Evolutionary conservation across 768 basidiomycete species (phyloP).

Genomic region (Pisolithus orientalis): DNA sequence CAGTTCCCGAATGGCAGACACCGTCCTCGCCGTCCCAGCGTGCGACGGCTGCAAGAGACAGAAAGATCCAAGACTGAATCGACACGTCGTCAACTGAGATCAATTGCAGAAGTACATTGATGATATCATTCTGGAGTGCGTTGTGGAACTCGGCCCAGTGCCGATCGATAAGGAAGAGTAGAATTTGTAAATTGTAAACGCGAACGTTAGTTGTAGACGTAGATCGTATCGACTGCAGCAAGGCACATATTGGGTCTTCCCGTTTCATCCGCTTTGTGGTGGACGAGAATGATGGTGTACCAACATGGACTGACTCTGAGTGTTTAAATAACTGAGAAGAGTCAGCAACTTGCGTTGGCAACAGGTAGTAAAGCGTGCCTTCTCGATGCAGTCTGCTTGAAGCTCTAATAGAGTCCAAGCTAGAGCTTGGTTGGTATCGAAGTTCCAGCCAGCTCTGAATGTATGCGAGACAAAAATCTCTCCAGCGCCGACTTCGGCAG

Average conservation of each 20-base stretch:
- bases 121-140: slow-evolving; percentile 50
- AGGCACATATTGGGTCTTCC: slow-evolving; percentile 52
- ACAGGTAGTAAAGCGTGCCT: slow-evolving; percentile 35
- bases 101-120: slow-evolving; percentile 50
- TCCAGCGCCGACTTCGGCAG: slow-evolving; percentile 14
- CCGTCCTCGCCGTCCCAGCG: slow-evolving; percentile 33
- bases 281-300: slow-evolving; percentile 26
- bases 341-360: slow-evolving; percentile 2
- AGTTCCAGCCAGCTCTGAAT: slow-evolving; percentile 69
- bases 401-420: slow-evolving; percentile 77
- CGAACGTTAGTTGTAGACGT: slow-evolving; percentile 27
- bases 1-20: neutral
- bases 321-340: slow-evolving; percentile 51
- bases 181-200: slow-evolving; percentile 59
- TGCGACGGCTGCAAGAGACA: slow-evolving; percentile 73
- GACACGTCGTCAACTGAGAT: slow-evolving; percentile 56
- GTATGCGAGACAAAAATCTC: slow-evolving; percentile 56
- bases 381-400: slow-evolving; percentile 69
- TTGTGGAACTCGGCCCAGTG: slow-evolving; percentile 66
- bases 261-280: slow-evolving; percentile 47
- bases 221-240: slow-evolving; percentile 46
- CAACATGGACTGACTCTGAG: slow-evolving; percentile 48
- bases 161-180: slow-evolving; percentile 80
- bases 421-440: slow-evolving; percentile 62
- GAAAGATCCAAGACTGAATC: slow-evolving; percentile 80